phyloP scores from a whole-genome alignment of 257 asterid species.

The Petunia axillaris region DNA sequence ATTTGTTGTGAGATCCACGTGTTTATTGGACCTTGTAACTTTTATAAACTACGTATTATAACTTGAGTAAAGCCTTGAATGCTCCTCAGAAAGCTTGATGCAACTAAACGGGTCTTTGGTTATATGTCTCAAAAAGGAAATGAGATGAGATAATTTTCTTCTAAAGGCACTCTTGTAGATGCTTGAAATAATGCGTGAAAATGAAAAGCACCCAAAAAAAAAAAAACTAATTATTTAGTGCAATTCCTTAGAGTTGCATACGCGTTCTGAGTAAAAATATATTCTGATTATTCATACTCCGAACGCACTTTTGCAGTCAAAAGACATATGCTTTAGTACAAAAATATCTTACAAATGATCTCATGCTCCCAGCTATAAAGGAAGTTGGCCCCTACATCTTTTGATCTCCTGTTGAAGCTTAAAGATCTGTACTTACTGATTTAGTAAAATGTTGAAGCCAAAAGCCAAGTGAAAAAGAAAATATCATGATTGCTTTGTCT shows the following conservation, averaged over 20 bases:
- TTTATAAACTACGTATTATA: too few species aligned
- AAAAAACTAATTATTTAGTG: background rate
- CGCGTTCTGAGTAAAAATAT: background rate
- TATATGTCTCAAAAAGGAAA: too few species aligned
- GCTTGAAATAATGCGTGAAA: too few species aligned
- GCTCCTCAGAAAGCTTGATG: too few species aligned
- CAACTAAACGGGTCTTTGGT: too few species aligned
- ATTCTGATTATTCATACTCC: background rate
- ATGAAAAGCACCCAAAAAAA: too few species aligned
- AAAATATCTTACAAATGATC: background rate
- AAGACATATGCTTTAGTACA: slow-evolving; percentile 8
- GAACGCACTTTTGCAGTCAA: slow-evolving; percentile 7
- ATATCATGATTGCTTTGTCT: background rate
- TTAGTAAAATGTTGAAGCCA: background rate
- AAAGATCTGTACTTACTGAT: slow-evolving; percentile 26
- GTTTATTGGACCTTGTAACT: background rate
- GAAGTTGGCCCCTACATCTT: slow-evolving; percentile 30
- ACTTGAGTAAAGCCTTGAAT: too few species aligned
- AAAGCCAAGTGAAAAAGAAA: background rate
- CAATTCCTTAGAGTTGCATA: background rate
- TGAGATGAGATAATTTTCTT: too few species aligned
- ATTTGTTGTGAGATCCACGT: background rate
- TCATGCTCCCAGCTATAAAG: slow-evolving; percentile 14
- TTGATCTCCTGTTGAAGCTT: slow-evolving; percentile 6
- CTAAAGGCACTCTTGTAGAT: too few species aligned